A percentile compares a stretch with the other conserved stretches of the same genome.
Conservation (phyloP, 2,329 filamentous ascomycete genomes). For the Stemphylium beticola region DNA sequence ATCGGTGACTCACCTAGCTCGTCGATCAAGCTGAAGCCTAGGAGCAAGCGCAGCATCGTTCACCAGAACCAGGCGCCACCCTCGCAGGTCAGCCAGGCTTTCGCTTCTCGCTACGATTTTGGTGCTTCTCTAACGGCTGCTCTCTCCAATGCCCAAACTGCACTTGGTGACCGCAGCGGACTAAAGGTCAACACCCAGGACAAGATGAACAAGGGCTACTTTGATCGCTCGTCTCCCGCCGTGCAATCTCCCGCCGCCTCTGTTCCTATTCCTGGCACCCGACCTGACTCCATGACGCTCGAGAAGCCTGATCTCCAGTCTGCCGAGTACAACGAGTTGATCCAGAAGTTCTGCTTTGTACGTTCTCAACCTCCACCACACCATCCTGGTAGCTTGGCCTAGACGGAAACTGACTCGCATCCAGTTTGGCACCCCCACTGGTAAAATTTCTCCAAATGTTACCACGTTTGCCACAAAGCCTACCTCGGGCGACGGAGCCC, state of each 20-base stretch:
- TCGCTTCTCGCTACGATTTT: conserved; percentile 95
- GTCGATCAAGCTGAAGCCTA: conserved; percentile 72
- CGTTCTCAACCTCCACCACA: conserved; percentile 62
- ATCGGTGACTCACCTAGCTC: conserved; percentile 66
- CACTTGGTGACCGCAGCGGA: conserved; percentile 63
- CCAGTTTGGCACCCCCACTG: conserved; percentile 58
- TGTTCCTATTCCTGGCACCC: conserved; percentile 48
- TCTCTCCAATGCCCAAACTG: conserved; percentile 74
- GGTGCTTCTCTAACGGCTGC: conserved; percentile 87
- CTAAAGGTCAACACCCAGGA: conserved; percentile 41
- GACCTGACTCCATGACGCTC: conserved; percentile 62
- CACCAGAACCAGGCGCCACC: conserved; percentile 63
- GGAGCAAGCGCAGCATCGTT: conserved; percentile 66
- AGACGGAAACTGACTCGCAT: conserved; percentile 50
- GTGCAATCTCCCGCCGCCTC: conserved; percentile 33
- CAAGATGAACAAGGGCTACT: conserved; percentile 34
- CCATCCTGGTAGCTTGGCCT: conserved; percentile 43
- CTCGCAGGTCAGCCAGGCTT: conserved; percentile 69
- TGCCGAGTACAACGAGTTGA: conserved; percentile 91
- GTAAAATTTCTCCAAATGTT: conserved; percentile 48
- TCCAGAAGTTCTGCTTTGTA: conserved; percentile 99
- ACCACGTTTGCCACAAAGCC: conserved; percentile 32
- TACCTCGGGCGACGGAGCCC: conserved; percentile 36
- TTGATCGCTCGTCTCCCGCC: conserved; percentile 52
- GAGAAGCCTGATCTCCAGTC: conserved; percentile 78